Evolutionary conservation across 345 rosid species (phyloP).

Genomic region (Nasturtium officinale): DNA sequence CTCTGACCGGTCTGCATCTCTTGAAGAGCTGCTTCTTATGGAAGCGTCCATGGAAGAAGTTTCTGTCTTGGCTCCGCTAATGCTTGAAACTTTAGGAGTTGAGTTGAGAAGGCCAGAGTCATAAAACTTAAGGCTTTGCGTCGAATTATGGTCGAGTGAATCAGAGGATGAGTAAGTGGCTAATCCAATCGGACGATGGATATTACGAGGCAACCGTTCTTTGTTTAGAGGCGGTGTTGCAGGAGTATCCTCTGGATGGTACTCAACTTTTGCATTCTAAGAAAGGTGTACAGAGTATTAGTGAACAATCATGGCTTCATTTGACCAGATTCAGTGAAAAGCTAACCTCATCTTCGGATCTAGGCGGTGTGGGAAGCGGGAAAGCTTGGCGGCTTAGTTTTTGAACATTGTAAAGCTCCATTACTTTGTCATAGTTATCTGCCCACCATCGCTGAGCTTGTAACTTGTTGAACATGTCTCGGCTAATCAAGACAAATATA

Average conservation of each 20-base stretch:
- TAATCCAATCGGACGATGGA: slow-evolving; percentile 68
- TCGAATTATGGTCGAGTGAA: slow-evolving; percentile 67
- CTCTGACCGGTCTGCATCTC: slow-evolving; percentile 87
- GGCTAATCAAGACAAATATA: slow-evolving; percentile 54
- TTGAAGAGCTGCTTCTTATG: slow-evolving; percentile 84
- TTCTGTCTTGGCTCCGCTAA: slow-evolving; percentile 89
- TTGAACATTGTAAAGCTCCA: slow-evolving; percentile 97
- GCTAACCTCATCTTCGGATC: slow-evolving; percentile 93
- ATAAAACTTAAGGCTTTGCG: slow-evolving; percentile 59
- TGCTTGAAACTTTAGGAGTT: slow-evolving; percentile 93
- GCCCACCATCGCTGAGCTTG: slow-evolving; percentile 99
- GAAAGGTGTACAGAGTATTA: slow-evolving; percentile 10
- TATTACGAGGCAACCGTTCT: slow-evolving; percentile 77
- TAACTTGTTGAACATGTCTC: slow-evolving; percentile 93
- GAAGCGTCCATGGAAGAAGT: slow-evolving; percentile 89
- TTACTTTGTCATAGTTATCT: slow-evolving; percentile 90
- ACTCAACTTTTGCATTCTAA: slow-evolving; percentile 73
- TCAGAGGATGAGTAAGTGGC: slow-evolving; percentile 84
- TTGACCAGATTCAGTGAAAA: not conserved
- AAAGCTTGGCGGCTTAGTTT: slow-evolving; percentile 93
- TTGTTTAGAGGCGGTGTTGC: slow-evolving; percentile 73
- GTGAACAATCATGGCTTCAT: not conserved
- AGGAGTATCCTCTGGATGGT: slow-evolving; percentile 76
- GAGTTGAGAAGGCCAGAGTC: slow-evolving; percentile 76
- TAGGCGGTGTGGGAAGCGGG: slow-evolving; percentile 88